phyloP scores from a whole-genome alignment of 768 basidiomycete genomes.

The Leucogyrophana mollusca region DNA sequence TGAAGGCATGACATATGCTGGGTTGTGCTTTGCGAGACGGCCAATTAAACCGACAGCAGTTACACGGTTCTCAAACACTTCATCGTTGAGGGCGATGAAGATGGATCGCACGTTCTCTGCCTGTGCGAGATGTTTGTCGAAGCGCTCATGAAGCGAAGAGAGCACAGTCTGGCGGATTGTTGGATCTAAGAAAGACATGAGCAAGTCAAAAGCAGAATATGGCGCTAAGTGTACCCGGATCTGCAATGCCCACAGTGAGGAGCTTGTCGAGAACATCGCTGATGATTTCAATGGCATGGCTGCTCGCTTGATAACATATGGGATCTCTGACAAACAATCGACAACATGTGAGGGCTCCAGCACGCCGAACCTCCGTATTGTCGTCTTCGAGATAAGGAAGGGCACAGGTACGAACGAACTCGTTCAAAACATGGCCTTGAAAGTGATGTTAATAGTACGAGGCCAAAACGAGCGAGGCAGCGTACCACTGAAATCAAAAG shows the following conservation, averaged over 20 bases:
- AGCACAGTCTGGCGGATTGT: conserved; percentile 86
- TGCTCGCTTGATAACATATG: conserved; percentile 94
- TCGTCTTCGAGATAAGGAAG: conserved; percentile 95
- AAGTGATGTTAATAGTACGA: conserved; percentile 4
- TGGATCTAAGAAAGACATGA: conserved; percentile 44
- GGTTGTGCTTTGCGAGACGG: conserved; percentile 90
- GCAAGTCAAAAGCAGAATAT: neutral
- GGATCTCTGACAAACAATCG: conserved; percentile 91
- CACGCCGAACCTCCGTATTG: conserved; percentile 79
- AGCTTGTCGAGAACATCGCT: conserved; percentile 98
- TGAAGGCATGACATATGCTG: conserved; percentile 98
- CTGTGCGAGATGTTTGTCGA: conserved; percentile 96
- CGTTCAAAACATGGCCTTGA: conserved; percentile 88
- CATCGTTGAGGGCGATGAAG: conserved; percentile 97
- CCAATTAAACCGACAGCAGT: conserved; percentile 92
- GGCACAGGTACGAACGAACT: conserved; percentile 90
- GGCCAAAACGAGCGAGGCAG: conserved; percentile 1
- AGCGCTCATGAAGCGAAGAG: conserved; percentile 83
- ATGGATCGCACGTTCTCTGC: conserved; percentile 97
- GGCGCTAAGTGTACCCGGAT: conserved; percentile 64
- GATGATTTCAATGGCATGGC: conserved; percentile 94
- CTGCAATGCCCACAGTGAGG: conserved; percentile 91
- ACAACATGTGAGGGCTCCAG: conserved; percentile 91
- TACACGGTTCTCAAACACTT: conserved; percentile 90
- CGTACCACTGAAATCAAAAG: conserved; percentile 92